Base-by-base conservation (phyloP, 2,329 filamentous ascomycete genomes). In the Pseudopithomyces maydicus region DNA sequence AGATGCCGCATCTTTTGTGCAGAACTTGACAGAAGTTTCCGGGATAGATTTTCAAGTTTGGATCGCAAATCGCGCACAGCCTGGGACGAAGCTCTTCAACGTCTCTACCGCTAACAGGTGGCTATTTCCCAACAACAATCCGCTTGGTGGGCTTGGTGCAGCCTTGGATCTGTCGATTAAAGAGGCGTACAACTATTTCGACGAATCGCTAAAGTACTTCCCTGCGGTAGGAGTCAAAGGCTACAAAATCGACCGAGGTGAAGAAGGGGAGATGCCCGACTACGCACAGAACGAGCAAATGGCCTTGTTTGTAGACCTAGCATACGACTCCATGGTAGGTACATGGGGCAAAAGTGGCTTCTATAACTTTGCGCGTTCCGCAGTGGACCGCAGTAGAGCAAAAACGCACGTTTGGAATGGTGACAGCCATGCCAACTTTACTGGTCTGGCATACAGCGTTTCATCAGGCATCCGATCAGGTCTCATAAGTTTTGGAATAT, bases 241-340 rank as follows among this genome's bases (percentile, higher is more conserved):
- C 6, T 77, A 73, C 56, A 77, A 77, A 55, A 77, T 77, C 52
- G 74, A 77, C 42, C 68, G 74, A 23, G 74, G 75, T 22, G 75
- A 77, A 47, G 75, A 77, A 62, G 66, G 61, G n/a, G 75, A 77
- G 57, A 75, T 76, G 73, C 75, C 75, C 1, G 72, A 67, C 6
- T 71, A 63, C 42, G 68, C 70, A 45, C 75, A 77, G 49, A 77
- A 77, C 55, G 64, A 69, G 23, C 75, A 77, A 54, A 70, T 66
- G 56, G 54, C 62, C 1, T 67, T 74, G 2, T 76, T 76, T 54
- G 55, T 70, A 17, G 54, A 70, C 38, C 59, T 77, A 6, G 72
- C 69, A 46, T 68, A 74, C 56, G 66, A 74, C 26, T 67, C 60
- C 38, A 75, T 77, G 74, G 66, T 65, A 2, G 52, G 59, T 5